Base-by-base conservation (phyloP, 495 filamentous ascomycete species). In the Talaromyces liani region DNA sequence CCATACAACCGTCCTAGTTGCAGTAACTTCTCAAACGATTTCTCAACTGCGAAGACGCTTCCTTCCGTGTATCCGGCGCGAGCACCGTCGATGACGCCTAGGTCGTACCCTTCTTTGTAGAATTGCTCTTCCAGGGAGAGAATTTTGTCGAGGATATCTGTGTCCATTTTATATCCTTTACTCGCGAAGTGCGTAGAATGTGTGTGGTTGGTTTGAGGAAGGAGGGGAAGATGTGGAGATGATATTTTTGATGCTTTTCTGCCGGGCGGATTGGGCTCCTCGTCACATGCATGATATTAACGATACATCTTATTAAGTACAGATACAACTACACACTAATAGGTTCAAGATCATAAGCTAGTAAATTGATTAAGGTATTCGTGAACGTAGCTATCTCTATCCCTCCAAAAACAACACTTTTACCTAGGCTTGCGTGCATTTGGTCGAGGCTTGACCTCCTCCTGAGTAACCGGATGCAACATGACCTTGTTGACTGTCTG, bases 11-110 rank as follows among this genome's bases (percentile, higher is more conserved):
- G 80, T 1, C 94, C 95, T 68, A 92, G 82, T 63, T 90, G 87
- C 14, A 86, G 66, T 68, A 91, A 96, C 75, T 96, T 97, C 69
- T 94, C 90, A 64, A 93, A 98, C 1, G 93, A 94, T 67, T 94
- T 95, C 69, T 95, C 89, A 3, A 98, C 82, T 0, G 93, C 94
- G 71, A 98, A 91, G 12, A 90, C 80, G 39, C 90, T 89, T 45
- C 95, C 95, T 82, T 99, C 94, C 55, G 88, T 84, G 31, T 85
- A 87, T 10, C 95, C 94, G 14, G 91, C 86, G 67, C 82, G 79
- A n/a, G 84, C 79, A 27, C 94, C 94, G 72, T 97, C 95, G 49
- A 79, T 77, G 33, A 83, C 69, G 20, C 94, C 94, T 63, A 92
- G 79, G 8, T 79, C 73, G 73, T 91, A 93, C 41, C 94, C 95